A percentile compares a stretch with the other conserved stretches of the same genome.
phyloP scores from a whole-genome alignment of 2,329 filamentous ascomycete genomes.

The Alternaria brassicae region DNA sequence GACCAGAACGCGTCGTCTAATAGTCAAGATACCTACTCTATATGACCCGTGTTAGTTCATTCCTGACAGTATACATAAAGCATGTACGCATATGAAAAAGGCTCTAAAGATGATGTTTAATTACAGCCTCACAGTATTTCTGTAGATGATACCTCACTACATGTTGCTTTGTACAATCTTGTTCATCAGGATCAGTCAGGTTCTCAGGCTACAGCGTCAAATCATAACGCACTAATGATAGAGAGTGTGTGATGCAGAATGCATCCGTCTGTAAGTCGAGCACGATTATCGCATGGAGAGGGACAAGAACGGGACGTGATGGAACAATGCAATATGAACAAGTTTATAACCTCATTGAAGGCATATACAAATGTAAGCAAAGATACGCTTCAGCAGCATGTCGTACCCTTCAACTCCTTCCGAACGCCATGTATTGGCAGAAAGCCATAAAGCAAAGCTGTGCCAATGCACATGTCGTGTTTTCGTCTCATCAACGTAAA shows the following conservation, averaged over 20 bases:
- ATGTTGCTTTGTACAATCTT: too few relatives aligned
- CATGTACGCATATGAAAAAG: too few relatives aligned
- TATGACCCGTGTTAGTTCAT: too few relatives aligned
- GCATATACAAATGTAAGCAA: neutral
- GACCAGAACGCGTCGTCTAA: neutral
- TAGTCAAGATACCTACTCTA: neutral
- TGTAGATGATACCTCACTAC: too few relatives aligned
- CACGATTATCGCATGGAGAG: neutral
- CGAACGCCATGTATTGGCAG: conserved; percentile 1
- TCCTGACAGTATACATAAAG: too few relatives aligned
- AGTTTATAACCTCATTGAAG: neutral
- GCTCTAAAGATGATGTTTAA: too few relatives aligned
- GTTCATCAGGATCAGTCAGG: too few relatives aligned
- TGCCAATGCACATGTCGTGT: conserved; percentile 9
- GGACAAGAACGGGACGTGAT: neutral
- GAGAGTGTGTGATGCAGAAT: neutral
- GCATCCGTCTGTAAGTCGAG: neutral
- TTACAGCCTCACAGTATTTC: too few relatives aligned
- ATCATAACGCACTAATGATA: neutral
- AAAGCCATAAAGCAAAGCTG: conserved; percentile 2
- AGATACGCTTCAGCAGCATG: neutral
- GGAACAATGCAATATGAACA: neutral
- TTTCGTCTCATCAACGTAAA: conserved; percentile 1
- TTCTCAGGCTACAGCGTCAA: neutral
- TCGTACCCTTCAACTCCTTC: neutral